These are phyloP conservation scores for Pichia sporocuriosa DNA, from an alignment of 805 yeast genomes.

Conservation along the genomic window DNA sequence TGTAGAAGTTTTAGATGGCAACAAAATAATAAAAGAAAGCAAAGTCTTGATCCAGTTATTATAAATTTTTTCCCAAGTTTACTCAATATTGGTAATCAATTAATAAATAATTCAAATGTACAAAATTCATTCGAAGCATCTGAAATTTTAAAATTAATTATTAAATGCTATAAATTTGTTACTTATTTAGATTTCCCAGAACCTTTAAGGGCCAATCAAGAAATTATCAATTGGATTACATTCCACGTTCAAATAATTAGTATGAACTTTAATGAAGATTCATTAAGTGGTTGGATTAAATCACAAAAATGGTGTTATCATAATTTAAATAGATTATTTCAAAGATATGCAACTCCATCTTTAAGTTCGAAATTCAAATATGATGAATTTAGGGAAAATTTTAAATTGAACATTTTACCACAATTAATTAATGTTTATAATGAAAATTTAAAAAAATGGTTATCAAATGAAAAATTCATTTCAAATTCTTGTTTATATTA, in stretches of 20 bases:
- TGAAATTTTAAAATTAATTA: conserved; percentile 67
- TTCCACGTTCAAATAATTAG: conserved; percentile 66
- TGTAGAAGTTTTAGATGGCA: conserved; percentile 74
- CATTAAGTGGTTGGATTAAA: conserved; percentile 59
- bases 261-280: conserved; percentile 49
- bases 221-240: conserved; percentile 61
- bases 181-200: conserved; percentile 75
- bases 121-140: conserved; percentile 35
- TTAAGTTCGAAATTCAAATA: conserved; percentile 45
- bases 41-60: conserved; percentile 53
- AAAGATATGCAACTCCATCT: conserved; percentile 55
- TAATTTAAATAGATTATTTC: conserved; percentile 63
- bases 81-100: conserved; percentile 55
- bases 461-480: conserved; percentile 59
- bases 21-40: conserved; percentile 46
- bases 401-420: conserved; percentile 58
- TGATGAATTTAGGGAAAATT: conserved; percentile 51
- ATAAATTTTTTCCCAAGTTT: conserved; percentile 61
- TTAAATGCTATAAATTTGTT: conserved; percentile 77
- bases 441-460: conserved; percentile 68
- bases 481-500: conserved; percentile 58
- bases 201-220: conserved; percentile 48
- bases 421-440: conserved; percentile 61
- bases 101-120: conserved; percentile 31
- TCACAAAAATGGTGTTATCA: conserved; percentile 87